phyloP scores from a whole-genome alignment of 257 asterid species.

The Leonotis leonurus region DNA sequence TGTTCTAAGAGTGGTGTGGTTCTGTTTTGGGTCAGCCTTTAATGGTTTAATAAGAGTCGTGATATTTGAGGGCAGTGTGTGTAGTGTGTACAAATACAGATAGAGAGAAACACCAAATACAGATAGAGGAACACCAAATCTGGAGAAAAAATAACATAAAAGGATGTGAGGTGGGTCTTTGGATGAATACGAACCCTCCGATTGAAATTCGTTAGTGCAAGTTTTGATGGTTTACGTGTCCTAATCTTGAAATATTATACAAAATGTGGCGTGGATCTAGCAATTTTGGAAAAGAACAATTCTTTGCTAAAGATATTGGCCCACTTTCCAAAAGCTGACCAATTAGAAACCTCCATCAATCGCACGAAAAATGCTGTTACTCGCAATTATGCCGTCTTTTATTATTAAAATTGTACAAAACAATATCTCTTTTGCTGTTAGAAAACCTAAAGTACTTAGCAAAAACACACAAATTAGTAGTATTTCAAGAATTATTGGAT shows the following conservation, averaged over 20 bases:
- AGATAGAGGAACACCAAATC: background rate
- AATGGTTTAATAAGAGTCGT: slow-evolving; percentile 11
- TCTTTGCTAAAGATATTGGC: slow-evolving; percentile 16
- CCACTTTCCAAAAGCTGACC: slow-evolving; percentile 15
- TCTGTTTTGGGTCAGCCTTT: slow-evolving; percentile 27
- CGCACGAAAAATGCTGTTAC: background rate
- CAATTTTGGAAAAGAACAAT: background rate
- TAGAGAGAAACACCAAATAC: background rate
- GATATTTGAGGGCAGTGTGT: slow-evolving; percentile 17
- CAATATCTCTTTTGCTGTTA: background rate
- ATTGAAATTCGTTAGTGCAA: slow-evolving; percentile 26
- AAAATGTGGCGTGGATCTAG: slow-evolving; percentile 22
- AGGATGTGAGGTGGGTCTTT: background rate
- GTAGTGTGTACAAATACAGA: slow-evolving; percentile 9
- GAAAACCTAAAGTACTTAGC: background rate
- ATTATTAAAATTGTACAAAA: background rate
- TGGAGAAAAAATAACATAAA: slow-evolving; percentile 12
- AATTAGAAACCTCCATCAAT: background rate
- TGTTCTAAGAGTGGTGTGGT: slow-evolving; percentile 14
- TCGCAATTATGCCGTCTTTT: background rate
- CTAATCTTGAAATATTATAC: slow-evolving; percentile 11
- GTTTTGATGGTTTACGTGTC: slow-evolving; percentile 43
- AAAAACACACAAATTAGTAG: background rate
- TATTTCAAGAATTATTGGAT: background rate
- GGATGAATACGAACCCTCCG: slow-evolving; percentile 36